Evolutionary conservation across 2,329 filamentous ascomycete genomes (phyloP).

Genomic region (Fusarium humuli): DNA sequence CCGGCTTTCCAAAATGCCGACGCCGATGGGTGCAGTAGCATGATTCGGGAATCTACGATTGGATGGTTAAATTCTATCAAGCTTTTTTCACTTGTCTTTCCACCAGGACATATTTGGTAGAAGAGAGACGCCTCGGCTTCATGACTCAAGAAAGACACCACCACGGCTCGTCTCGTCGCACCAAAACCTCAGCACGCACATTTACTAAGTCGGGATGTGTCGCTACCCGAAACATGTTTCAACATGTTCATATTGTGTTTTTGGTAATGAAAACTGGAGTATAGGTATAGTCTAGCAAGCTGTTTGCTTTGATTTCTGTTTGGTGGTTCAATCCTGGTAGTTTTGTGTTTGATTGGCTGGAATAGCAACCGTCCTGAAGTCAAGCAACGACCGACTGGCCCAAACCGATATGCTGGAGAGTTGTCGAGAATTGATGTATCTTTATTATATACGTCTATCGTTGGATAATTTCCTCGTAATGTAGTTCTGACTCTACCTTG

Average conservation of each 20-base stretch:
- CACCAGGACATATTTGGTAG: neutral
- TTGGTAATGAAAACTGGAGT: neutral
- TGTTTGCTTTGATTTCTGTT: constrained; percentile 1
- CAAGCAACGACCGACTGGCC: neutral
- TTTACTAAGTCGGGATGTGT: constrained; percentile 4
- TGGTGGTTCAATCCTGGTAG: neutral
- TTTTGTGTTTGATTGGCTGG: constrained; percentile 4
- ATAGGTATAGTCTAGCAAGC: neutral
- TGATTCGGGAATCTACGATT: constrained; percentile 9
- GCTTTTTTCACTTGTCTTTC: neutral
- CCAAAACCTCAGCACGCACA: neutral
- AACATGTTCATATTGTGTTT: neutral
- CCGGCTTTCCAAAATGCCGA: constrained; percentile 18
- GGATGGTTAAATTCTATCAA: neutral
- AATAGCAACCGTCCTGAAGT: neutral
- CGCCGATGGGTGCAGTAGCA: constrained; percentile 13
- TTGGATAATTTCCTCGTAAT: neutral
- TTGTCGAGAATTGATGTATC: neutral
- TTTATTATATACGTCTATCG: neutral
- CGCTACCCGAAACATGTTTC: constrained; percentile 35
- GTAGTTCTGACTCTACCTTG: neutral
- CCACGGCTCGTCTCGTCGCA: constrained; percentile 15
- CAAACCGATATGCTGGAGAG: neutral
- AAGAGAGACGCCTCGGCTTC: neutral
- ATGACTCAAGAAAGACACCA: constrained; percentile 14